phyloP scores from a whole-genome alignment of 352 stramenopile species.

The Phytophthora uliginosa region DNA sequence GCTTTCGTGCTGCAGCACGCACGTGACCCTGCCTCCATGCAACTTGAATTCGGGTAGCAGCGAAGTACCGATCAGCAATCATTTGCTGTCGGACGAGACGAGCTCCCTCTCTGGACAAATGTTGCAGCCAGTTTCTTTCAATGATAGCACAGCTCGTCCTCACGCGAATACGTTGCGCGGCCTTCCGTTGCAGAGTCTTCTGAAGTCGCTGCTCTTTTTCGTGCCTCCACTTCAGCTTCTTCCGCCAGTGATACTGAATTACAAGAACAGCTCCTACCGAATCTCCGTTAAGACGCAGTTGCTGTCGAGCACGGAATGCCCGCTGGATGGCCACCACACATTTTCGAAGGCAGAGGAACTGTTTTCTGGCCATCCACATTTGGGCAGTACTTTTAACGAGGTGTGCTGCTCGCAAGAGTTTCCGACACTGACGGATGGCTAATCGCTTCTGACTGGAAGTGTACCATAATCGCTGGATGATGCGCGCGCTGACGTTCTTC shows the following conservation, averaged over 20 bases:
- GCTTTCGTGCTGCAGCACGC: constrained; percentile 5
- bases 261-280: constrained; percentile 28
- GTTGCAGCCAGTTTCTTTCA: constrained; percentile 48
- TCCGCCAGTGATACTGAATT: constrained; percentile 55
- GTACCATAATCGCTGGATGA: constrained; percentile 87
- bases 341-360: constrained; percentile 38
- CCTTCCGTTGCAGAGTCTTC: constrained; percentile 28
- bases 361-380: constrained; percentile 34
- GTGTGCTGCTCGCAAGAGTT: constrained; percentile 68
- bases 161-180: constrained; percentile 33
- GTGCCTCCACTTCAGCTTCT: constrained; percentile 32
- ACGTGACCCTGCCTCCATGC: constrained; percentile 31
- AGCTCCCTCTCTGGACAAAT: constrained; percentile 46
- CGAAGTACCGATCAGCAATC: constrained; percentile 32
- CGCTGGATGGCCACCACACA: constrained; percentile 50
- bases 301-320: constrained; percentile 35
- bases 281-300: constrained; percentile 29
- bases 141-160: constrained; percentile 49
- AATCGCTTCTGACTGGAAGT: constrained; percentile 80
- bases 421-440: constrained; percentile 75
- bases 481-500: constrained; percentile 61
- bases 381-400: constrained; percentile 54
- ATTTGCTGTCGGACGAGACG: constrained; percentile 48
- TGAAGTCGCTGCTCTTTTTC: constrained; percentile 21
- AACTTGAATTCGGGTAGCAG: constrained; percentile 43